phyloP scores from a whole-genome alignment of 2,329 filamentous ascomycete genomes.

The Acrocalymma vagum region DNA sequence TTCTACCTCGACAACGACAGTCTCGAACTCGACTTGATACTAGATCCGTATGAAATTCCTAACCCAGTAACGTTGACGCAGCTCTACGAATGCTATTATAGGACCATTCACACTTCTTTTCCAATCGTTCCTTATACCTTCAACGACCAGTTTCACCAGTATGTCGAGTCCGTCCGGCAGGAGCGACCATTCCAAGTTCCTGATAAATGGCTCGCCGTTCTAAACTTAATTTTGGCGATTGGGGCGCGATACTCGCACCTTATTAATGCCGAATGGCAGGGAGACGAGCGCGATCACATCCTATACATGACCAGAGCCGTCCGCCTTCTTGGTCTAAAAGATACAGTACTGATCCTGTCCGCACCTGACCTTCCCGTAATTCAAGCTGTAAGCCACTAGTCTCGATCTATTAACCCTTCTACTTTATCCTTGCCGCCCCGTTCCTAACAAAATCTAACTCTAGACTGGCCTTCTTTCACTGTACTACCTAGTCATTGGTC shows the following conservation, averaged over 20 bases:
- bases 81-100: conserved; percentile 38
- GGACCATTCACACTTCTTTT: conserved; percentile 33
- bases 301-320: conserved; percentile 38
- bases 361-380: conserved; percentile 21
- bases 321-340: conserved; percentile 18
- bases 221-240: conserved; percentile 52
- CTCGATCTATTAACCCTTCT: too few relatives aligned
- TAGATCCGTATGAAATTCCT: conserved; percentile 43
- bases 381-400: too few relatives aligned
- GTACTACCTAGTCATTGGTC: conserved; percentile 45
- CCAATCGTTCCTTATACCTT: conserved; percentile 24
- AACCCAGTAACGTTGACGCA: conserved; percentile 31
- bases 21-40: conserved; percentile 20
- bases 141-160: conserved; percentile 13
- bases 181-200: conserved; percentile 10
- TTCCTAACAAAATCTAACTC: too few relatives aligned
- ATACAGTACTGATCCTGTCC: conserved; percentile 32
- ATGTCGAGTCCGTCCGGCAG: conserved; percentile 9
- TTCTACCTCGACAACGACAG: conserved; percentile 36
- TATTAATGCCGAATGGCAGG: conserved; percentile 25
- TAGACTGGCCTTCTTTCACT: conserved; percentile 42
- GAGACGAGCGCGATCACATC: conserved; percentile 33
- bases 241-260: conserved; percentile 43
- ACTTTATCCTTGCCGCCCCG: too few relatives aligned
- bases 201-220: conserved; percentile 39